phyloP scores from a whole-genome alignment of 306 rosid genomes.

The Corylus heterophylla region DNA sequence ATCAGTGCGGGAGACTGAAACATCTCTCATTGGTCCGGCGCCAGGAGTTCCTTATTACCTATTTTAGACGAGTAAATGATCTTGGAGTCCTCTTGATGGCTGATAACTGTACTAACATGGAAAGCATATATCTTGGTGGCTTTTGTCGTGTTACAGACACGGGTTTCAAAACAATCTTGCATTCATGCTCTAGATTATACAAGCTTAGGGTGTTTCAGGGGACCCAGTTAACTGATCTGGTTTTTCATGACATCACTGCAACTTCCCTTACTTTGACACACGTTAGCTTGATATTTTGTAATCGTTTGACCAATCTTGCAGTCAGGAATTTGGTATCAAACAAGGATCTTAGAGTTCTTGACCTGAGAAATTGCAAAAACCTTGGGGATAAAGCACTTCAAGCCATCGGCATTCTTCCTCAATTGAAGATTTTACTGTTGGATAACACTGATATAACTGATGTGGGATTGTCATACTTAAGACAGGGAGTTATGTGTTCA shows the following conservation, averaged over 20 bases:
- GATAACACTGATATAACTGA: slow-evolving; percentile 82
- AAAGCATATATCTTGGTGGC: slow-evolving; percentile 91
- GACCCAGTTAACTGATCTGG: slow-evolving; percentile 82
- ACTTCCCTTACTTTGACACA: slow-evolving; percentile 82
- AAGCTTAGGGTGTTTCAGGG: slow-evolving; percentile 93
- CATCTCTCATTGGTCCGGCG: slow-evolving; percentile 82
- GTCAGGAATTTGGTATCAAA: slow-evolving; percentile 66
- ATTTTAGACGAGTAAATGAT: slow-evolving; percentile 86
- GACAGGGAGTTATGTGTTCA: slow-evolving; percentile 56
- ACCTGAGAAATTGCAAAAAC: slow-evolving; percentile 83
- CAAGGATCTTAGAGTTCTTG: slow-evolving; percentile 79
- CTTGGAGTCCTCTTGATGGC: slow-evolving; percentile 89
- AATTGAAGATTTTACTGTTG: slow-evolving; percentile 62
- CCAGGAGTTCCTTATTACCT: slow-evolving; percentile 67
- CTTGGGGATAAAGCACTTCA: slow-evolving; percentile 77
- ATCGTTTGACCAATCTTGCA: slow-evolving; percentile 70
- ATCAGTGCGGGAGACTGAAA: slow-evolving; percentile 74
- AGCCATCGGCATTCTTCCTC: slow-evolving; percentile 62
- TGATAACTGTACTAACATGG: slow-evolving; percentile 76
- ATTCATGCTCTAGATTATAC: slow-evolving; percentile 71
- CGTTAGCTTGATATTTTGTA: slow-evolving; percentile 88
- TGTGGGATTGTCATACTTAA: slow-evolving; percentile 66
- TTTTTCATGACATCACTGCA: slow-evolving; percentile 88
- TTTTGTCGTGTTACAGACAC: slow-evolving; percentile 98
- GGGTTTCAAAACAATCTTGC: slow-evolving; percentile 87